These are phyloP conservation scores for Xylaria castorea DNA, from an alignment of 495 filamentous ascomycete genomes.

Conservation along the genomic window DNA sequence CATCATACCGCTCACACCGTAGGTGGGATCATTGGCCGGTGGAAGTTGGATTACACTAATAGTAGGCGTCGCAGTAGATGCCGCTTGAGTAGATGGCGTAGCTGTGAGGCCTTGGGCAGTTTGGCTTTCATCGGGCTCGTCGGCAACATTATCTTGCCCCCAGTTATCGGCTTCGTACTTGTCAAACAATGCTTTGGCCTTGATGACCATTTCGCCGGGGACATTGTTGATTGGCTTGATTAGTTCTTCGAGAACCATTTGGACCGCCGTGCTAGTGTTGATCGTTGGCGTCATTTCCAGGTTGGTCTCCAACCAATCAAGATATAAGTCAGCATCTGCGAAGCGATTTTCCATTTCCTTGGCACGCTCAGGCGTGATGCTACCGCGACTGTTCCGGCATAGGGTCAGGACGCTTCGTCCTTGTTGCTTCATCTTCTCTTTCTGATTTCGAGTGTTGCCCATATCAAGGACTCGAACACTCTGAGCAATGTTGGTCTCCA, in stretches of 20 bases:
- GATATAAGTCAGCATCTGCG: constrained; percentile 17
- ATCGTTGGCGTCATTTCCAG: constrained; percentile 33
- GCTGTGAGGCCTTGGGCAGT: background rate
- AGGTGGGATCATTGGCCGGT: constrained; percentile 38
- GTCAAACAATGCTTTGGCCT: constrained; percentile 13
- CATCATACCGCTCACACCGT: constrained; percentile 47
- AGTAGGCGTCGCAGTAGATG: background rate
- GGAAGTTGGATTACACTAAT: constrained; percentile 30
- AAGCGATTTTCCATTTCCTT: constrained; percentile 14
- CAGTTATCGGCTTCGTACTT: constrained; percentile 33
- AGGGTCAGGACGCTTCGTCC: constrained; percentile 11
- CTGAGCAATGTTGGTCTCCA: background rate
- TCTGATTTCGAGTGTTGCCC: constrained; percentile 6
- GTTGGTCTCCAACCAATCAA: constrained; percentile 31
- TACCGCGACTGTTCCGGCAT: background rate
- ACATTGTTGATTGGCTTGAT: background rate
- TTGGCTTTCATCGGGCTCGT: background rate
- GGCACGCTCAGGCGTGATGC: background rate
- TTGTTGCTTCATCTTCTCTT: background rate
- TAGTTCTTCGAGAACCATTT: constrained; percentile 8
- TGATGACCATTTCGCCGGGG: constrained; percentile 20
- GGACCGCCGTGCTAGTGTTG: background rate
- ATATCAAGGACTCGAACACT: constrained; percentile 21
- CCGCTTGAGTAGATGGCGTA: background rate
- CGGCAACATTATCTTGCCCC: constrained; percentile 29